phyloP scores from a whole-genome alignment of 192 early-diverging fungal genomes.

The Radiomyces spectabilis region DNA sequence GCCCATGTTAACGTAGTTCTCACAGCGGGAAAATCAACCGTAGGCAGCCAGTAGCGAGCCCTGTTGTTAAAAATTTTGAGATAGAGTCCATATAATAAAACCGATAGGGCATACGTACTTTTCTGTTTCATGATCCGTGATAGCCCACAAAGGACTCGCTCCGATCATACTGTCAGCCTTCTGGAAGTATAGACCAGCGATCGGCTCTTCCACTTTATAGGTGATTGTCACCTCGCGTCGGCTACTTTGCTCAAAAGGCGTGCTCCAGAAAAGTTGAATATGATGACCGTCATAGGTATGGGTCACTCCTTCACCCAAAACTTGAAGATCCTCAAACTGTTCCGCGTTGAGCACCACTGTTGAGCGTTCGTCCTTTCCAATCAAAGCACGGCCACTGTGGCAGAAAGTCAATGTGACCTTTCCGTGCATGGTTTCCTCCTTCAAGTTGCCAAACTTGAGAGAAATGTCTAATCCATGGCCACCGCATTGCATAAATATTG shows the following conservation, averaged over 20 bases:
- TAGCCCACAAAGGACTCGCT: slow-evolving; percentile 21
- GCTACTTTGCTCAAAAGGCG: slow-evolving; percentile 18
- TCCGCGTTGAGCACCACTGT: slow-evolving; percentile 27
- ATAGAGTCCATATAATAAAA: neutral
- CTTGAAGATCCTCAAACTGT: slow-evolving; percentile 18
- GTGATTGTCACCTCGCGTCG: slow-evolving; percentile 24
- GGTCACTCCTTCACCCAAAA: slow-evolving; percentile 9
- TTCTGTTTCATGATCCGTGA: slow-evolving; percentile 43
- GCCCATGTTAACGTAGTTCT: slow-evolving; percentile 33
- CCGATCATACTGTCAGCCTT: slow-evolving; percentile 24
- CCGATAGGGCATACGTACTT: slow-evolving; percentile 9
- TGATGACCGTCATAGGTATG: slow-evolving; percentile 27
- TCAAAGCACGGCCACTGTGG: neutral
- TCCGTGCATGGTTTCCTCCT: slow-evolving; percentile 7
- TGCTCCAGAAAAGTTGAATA: slow-evolving; percentile 26
- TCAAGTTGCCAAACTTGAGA: slow-evolving; percentile 13
- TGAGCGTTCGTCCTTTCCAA: neutral
- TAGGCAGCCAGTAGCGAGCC: slow-evolving; percentile 45
- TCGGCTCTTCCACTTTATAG: slow-evolving; percentile 23
- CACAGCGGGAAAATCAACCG: slow-evolving; percentile 40
- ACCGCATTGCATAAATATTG: too few species aligned
- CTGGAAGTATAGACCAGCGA: slow-evolving; percentile 40
- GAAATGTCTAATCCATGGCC: too few species aligned
- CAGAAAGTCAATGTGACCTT: slow-evolving; percentile 16
- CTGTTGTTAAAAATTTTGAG: slow-evolving; percentile 2